These are phyloP conservation scores for Lepiota venenata DNA, from an alignment of 768 basidiomycete species.

Conservation along the genomic window DNA sequence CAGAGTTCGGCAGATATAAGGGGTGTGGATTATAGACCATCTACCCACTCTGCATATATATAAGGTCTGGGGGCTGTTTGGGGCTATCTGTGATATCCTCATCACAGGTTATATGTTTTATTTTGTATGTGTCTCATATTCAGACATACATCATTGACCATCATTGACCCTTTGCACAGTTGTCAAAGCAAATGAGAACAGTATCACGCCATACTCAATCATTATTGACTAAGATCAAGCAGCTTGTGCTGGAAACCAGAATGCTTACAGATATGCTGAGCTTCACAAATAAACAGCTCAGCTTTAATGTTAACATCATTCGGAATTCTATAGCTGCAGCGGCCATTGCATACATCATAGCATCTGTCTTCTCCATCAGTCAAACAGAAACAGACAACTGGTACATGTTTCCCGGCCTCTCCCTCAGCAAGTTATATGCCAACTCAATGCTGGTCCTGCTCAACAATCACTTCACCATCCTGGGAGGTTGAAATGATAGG, in stretches of 20 bases:
- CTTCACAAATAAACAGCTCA: too few relatives aligned
- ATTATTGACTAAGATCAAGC: not conserved
- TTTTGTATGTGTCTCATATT: not conserved
- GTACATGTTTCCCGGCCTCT: conserved; percentile 1
- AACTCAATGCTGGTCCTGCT: conserved; percentile 4
- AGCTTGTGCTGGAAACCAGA: not conserved
- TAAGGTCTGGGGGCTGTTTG: not conserved
- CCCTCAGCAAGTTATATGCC: conserved; percentile 4
- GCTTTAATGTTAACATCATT: too few relatives aligned
- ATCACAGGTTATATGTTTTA: not conserved
- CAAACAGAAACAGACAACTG: too few relatives aligned
- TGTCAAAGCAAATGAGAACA: not conserved
- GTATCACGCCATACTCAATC: not conserved
- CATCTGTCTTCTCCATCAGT: not conserved
- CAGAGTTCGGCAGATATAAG: too few relatives aligned
- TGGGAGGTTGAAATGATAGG: not conserved
- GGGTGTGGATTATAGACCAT: not conserved
- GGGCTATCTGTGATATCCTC: not conserved
- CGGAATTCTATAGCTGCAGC: not conserved
- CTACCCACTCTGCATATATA: too few relatives aligned
- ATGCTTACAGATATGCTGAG: not conserved
- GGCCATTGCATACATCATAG: not conserved
- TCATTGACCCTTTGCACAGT: not conserved
- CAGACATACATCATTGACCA: too few relatives aligned
- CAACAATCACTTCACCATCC: conserved; percentile 3